A percentile compares a stretch with the other conserved stretches of the same genome.
Conservation (phyloP, 257 asterid genomes). For the Solanum commersonii region DNA sequence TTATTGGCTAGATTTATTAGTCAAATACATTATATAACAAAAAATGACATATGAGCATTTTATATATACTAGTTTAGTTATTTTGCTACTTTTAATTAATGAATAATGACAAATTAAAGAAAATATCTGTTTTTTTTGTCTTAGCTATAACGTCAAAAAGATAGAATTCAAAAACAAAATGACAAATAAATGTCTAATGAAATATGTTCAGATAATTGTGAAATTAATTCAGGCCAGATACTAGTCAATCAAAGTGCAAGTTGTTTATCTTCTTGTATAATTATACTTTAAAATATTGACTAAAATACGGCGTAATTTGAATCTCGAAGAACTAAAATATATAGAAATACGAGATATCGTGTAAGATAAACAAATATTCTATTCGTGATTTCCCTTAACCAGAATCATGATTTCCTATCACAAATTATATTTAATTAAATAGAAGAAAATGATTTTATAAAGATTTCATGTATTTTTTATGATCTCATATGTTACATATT, state of each 20-base stretch:
- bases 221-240: neutral
- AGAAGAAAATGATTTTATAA: too few relatives aligned
- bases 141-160: neutral
- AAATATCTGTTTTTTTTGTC: neutral
- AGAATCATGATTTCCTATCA: neutral
- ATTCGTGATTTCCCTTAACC: too few relatives aligned
- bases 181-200: neutral
- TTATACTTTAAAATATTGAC: neutral
- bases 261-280: neutral
- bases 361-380: too few relatives aligned
- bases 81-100: neutral
- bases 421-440: too few relatives aligned
- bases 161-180: neutral
- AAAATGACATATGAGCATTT: neutral
- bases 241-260: neutral
- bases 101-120: neutral
- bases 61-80: neutral
- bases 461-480: too few relatives aligned
- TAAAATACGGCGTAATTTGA: neutral
- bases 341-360: too few relatives aligned
- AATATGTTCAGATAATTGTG: neutral
- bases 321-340: too few relatives aligned
- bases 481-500: neutral
- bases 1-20: neutral
- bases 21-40: neutral